A percentile compares a stretch with the other conserved stretches of the same genome.
Conservation (phyloP, 768 basidiomycete genomes). For the Filobasidium floriforme region DNA sequence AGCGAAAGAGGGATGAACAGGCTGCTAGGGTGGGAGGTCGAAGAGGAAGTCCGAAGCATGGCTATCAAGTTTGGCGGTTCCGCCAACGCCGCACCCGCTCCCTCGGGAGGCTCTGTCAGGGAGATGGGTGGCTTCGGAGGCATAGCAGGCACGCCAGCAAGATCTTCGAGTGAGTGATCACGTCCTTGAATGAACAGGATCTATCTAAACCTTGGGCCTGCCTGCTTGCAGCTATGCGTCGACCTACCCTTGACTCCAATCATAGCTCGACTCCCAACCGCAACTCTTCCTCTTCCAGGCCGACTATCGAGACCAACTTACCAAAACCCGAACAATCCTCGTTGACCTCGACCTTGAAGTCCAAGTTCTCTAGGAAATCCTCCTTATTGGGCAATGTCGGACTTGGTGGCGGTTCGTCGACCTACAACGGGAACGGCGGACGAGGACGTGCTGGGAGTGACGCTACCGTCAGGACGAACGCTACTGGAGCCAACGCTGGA, state of each 20-base stretch:
- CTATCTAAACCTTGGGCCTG: neutral
- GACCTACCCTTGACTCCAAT: slow-evolving; percentile 17
- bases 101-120: neutral
- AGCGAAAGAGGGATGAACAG: slow-evolving; percentile 36
- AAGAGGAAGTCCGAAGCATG: slow-evolving; percentile 38
- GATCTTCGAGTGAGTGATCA: slow-evolving; percentile 6
- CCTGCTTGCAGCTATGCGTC: neutral
- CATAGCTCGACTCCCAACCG: neutral
- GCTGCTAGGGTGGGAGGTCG: slow-evolving; percentile 40
- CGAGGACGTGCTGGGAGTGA: slow-evolving; percentile 31
- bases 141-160: slow-evolving; percentile 8
- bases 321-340: slow-evolving; percentile 3
- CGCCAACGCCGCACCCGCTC: neutral
- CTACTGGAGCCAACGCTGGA: neutral
- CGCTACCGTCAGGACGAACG: slow-evolving; percentile 28
- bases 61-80: slow-evolving; percentile 27
- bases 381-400: slow-evolving; percentile 27
- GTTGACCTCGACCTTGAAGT: slow-evolving; percentile 22
- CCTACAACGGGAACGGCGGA: slow-evolving; percentile 25
- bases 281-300: neutral
- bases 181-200: neutral
- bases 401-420: neutral
- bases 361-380: slow-evolving; percentile 29
- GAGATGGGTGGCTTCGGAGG: slow-evolving; percentile 11
- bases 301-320: neutral